A percentile compares a stretch with the other conserved stretches of the same genome.
Conservation (phyloP, 2,329 filamentous ascomycete species). For the Stachybotrys chlorohalonatus region DNA sequence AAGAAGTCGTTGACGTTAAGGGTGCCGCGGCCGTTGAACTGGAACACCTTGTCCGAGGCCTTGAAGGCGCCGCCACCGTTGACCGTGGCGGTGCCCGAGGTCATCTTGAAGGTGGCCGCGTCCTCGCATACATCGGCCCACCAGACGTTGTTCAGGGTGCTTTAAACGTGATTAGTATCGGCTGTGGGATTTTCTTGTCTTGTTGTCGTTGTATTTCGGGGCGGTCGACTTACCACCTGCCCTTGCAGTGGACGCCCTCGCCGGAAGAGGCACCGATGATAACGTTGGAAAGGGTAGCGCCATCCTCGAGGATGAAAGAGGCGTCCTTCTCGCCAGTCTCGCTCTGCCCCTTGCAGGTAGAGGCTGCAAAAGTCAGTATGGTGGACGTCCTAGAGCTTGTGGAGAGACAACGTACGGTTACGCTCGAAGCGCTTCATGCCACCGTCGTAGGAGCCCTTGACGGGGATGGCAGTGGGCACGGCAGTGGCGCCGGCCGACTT, state of each 20-base stretch:
- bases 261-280: not conserved
- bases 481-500: not conserved
- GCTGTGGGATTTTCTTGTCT: not conserved
- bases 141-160: slow-evolving; percentile 1
- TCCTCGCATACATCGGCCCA: slow-evolving; percentile 1
- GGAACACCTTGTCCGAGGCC: slow-evolving; percentile 1
- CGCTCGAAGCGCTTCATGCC: slow-evolving; percentile 1
- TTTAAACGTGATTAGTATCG: not conserved
- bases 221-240: not conserved
- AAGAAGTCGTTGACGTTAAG: slow-evolving; percentile 2
- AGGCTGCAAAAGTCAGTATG: not conserved
- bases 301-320: slow-evolving; percentile 1
- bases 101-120: slow-evolving; percentile 1
- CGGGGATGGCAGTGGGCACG: slow-evolving; percentile 1
- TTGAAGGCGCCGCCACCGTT: slow-evolving; percentile 1
- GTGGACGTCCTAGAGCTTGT: too few relatives aligned
- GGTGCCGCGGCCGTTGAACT: slow-evolving; percentile 1
- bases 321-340: slow-evolving; percentile 1
- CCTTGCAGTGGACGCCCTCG: slow-evolving; percentile 2
- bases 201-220: not conserved
- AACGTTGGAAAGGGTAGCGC: slow-evolving; percentile 1
- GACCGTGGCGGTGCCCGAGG: slow-evolving; percentile 1
- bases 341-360: not conserved
- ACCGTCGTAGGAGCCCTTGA: slow-evolving; percentile 1
- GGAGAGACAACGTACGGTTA: not conserved